phyloP scores from a whole-genome alignment of 345 rosid species.

The Toxicodendron radicans region DNA sequence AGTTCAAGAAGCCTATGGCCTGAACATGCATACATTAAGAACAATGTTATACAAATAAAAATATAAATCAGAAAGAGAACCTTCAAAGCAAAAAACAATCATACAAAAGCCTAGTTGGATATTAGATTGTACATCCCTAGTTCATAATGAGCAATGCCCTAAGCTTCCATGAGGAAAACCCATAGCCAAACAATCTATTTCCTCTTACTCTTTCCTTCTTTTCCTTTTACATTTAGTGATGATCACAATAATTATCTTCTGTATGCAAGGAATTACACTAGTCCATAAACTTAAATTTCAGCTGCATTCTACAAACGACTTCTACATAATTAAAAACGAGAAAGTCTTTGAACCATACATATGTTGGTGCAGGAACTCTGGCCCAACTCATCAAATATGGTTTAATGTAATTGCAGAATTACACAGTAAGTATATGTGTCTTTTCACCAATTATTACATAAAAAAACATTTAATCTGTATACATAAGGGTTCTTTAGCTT shows the following conservation, averaged over 20 bases:
- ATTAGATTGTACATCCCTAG: background rate
- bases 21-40: slow-evolving; percentile 23
- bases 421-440: background rate
- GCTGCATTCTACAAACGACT: background rate
- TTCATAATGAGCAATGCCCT: background rate
- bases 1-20: slow-evolving; percentile 54
- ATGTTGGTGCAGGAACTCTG: background rate
- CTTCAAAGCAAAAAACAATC: background rate
- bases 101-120: background rate
- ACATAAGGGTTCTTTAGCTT: background rate
- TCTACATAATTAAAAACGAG: background rate
- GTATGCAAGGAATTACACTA: background rate
- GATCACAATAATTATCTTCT: too few species aligned
- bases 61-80: background rate
- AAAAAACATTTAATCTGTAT: background rate
- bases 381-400: background rate
- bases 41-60: background rate
- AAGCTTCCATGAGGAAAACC: background rate
- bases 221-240: background rate
- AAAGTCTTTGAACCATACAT: background rate
- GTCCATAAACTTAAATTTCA: background rate
- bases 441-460: background rate
- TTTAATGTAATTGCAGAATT: background rate
- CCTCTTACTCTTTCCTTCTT: too few species aligned
- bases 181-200: background rate